Evolutionary conservation across 495 filamentous ascomycete genomes (phyloP), one percentile per base, ranked within the genome.

Genomic region (Gamarada debralockiae): DNA sequence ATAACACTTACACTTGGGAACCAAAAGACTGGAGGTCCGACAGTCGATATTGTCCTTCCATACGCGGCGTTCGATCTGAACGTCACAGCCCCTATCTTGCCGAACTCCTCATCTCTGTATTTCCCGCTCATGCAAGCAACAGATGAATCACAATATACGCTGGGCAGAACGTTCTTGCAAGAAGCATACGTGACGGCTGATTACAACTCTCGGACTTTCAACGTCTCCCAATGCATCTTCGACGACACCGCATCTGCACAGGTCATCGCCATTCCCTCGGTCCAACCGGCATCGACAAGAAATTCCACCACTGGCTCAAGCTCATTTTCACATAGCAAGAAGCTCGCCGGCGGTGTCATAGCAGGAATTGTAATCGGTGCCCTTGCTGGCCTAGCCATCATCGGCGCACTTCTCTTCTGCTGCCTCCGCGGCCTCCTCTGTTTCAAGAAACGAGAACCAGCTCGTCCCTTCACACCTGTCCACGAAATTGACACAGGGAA

Each of bases 131-230:
- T 70, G 41, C 63, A 73, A 21, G 76, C 73, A 12, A 62, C 61
- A 22, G 75, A 81, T 53, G 64, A 70, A 12, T 68, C 64, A 0
- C 79, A 82, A 52, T 82, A 78, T 59, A 78, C 73, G 0, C 67
- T 83, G 2, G 80, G 80, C 3, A 65, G 79, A 22, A 70, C 71
- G 12, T 82, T 83, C 48, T 61, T 82, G 14, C 80, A 83, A 60
- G 80, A 82, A 69, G 72, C 79, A n/a, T 77, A 45, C 36, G 61
- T 78, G 20, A 66, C 68, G 0, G 71, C 69, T 1, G 70, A 79
- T 57, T 77, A 73, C 53, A 70, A 79, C 38, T 67, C 68, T 21
- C 57, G 62, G 9, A 69, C 66, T 4, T 77, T 78, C 56, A 73
- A 73, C 46, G 63, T 80, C 8, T 72, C 67, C 0, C 69, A 74